A percentile compares a stretch with the other conserved stretches of the same genome.
These are phyloP conservation scores for Cladosporium cucumerinum DNA, from an alignment of 2,329 filamentous ascomycete genomes.

Conservation along the genomic window DNA sequence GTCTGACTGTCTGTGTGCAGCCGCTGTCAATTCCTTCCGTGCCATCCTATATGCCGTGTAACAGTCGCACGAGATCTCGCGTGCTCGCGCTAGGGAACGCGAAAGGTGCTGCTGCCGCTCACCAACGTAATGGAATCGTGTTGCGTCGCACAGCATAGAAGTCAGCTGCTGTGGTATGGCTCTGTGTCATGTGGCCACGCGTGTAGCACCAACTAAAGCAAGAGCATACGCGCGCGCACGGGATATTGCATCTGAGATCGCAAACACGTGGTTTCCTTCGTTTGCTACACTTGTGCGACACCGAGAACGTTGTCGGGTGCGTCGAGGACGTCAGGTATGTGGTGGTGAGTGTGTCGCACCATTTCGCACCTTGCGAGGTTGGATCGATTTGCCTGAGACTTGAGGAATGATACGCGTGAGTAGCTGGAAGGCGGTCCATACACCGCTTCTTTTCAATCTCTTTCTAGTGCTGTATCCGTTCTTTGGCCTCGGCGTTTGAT, in stretches of 20 bases:
- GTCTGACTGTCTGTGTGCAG: background rate
- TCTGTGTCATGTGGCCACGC: constrained; percentile 14
- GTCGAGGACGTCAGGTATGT: background rate
- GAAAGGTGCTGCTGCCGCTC: constrained; percentile 2
- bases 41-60: background rate
- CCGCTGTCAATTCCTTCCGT: constrained; percentile 9
- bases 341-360: constrained; percentile 1
- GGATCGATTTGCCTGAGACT: background rate
- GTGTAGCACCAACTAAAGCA: background rate
- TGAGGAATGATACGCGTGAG: constrained; percentile 6
- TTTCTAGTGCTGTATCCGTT: background rate
- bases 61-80: constrained; percentile 13
- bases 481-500: background rate
- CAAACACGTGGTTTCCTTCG: background rate
- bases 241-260: constrained; percentile 12
- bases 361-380: background rate
- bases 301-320: background rate
- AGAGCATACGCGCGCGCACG: background rate
- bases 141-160: constrained; percentile 6
- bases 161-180: background rate
- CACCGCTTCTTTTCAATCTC: background rate
- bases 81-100: constrained; percentile 8
- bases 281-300: background rate
- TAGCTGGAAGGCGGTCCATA: too few species aligned
- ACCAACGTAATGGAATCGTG: background rate